A percentile compares a stretch with the other conserved stretches of the same genome.
Conservation (phyloP, 495 filamentous ascomycete genomes). For the Penicillium flavigenum region DNA sequence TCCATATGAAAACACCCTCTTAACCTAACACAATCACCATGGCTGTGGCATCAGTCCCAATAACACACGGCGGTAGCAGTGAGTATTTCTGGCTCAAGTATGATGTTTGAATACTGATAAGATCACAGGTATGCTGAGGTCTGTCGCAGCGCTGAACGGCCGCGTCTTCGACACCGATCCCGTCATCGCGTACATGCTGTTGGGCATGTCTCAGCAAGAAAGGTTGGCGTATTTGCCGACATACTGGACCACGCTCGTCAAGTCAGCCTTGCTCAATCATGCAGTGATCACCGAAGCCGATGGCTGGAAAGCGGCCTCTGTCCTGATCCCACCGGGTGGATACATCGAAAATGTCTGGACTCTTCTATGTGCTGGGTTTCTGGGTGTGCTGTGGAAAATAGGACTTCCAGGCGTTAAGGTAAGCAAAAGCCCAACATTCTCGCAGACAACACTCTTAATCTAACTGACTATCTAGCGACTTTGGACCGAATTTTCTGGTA, state of each 20-base stretch:
- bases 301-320: slow-evolving; percentile 30
- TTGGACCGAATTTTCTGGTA: slow-evolving; percentile 29
- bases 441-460: not conserved
- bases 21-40: slow-evolving; percentile 13
- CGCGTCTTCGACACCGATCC: slow-evolving; percentile 29
- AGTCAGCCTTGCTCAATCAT: slow-evolving; percentile 28
- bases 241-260: slow-evolving; percentile 26
- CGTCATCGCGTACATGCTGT: slow-evolving; percentile 30
- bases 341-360: slow-evolving; percentile 27
- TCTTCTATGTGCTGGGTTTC: slow-evolving; percentile 24
- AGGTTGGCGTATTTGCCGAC: slow-evolving; percentile 26
- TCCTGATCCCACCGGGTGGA: slow-evolving; percentile 24
- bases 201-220: slow-evolving; percentile 24
- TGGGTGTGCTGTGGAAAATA: slow-evolving; percentile 25
- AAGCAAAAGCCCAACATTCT: not conserved
- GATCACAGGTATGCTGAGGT: slow-evolving; percentile 17
- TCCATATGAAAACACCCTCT: slow-evolving; percentile 1
- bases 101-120: not conserved
- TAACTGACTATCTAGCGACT: slow-evolving; percentile 18
- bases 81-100: not conserved
- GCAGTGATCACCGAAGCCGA: slow-evolving; percentile 32
- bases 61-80: slow-evolving; percentile 28
- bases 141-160: slow-evolving; percentile 24
- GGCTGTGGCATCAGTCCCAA: slow-evolving; percentile 18
- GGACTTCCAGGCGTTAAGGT: slow-evolving; percentile 28